These are phyloP conservation scores for Craterostigma plantagineum DNA, from an alignment of 257 asterid species.

Conservation along the genomic window DNA sequence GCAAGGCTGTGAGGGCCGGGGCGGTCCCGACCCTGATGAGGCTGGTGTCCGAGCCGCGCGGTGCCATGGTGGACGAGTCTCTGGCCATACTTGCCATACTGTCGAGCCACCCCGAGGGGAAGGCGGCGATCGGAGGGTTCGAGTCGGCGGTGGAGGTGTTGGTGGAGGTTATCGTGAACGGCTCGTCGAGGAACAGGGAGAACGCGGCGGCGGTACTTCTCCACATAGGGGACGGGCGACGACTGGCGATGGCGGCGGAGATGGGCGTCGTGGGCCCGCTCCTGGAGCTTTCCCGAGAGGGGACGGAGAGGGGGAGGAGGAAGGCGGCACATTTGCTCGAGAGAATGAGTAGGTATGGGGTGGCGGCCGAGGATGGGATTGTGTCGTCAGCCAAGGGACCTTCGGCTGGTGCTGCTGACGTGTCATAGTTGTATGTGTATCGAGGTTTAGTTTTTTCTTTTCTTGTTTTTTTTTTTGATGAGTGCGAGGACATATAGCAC, in stretches of 20 bases:
- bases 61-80: constrained; percentile 80
- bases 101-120: constrained; percentile 76
- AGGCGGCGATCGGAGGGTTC: constrained; percentile 61
- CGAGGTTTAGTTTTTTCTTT: too few relatives aligned
- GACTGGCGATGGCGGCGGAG: constrained; percentile 53
- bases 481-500: too few relatives aligned
- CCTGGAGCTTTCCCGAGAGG: constrained; percentile 52
- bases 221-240: constrained; percentile 62
- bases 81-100: constrained; percentile 80
- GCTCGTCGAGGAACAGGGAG: constrained; percentile 77
- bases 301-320: constrained; percentile 79
- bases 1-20: constrained; percentile 86
- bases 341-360: constrained; percentile 44
- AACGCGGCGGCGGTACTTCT: constrained; percentile 81
- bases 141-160: constrained; percentile 55
- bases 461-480: too few relatives aligned
- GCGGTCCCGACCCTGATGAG: constrained; percentile 68
- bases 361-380: constrained; percentile 8
- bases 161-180: constrained; percentile 50
- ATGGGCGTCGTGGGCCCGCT: constrained; percentile 57
- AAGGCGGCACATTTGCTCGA: constrained; percentile 80
- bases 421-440: too few relatives aligned
- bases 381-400: too few relatives aligned
- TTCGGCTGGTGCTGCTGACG: too few relatives aligned
- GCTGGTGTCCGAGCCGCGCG: constrained; percentile 64